Evolutionary conservation across 2,329 filamentous ascomycete genomes (phyloP), one percentile per base, ranked within the genome.

Genomic region (Cercospora citrullina): DNA sequence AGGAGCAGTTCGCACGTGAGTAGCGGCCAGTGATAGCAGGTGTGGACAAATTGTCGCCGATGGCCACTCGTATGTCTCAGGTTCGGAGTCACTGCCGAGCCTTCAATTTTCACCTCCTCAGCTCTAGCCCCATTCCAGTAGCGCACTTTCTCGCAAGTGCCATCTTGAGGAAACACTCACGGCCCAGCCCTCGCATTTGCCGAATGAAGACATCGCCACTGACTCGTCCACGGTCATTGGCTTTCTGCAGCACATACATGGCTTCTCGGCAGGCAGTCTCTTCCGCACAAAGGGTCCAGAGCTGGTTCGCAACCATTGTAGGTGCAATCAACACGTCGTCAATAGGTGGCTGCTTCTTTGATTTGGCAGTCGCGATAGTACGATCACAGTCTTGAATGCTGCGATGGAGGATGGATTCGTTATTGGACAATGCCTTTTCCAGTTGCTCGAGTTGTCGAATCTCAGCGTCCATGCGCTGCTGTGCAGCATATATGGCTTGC

Each of bases 251-350:
- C 70, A 93, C 89, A 76, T 95, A 96, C 70, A 98, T 88, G 2
- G 93, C 91, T 77, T 97, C 94, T 33, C 90, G 91, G 59, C 96
- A 86, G 2, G 91, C 93, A 72, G 90, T 86, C 81, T 97, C 94
- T 77, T 99, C 95, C 1, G 93, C 93, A 30, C 94, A 92, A 1
- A 96, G 84, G 59, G 90, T 89, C 80, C 98, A 99, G 23, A 99
- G 82, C 82, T 99, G 95, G 72, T 94, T 94, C 0, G 91, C 92
- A 4, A 97, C 95, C 1, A 97, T 90, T 0, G 93, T 97, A 0
- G 94, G 93, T 3, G 94, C 93, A n/a, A 97, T 92, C 2, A 99
- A 84, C 36, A 98, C 86, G 68, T 96, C 93, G 78, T 99, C 95
- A 60, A 98, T 90, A 59, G 90, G 87, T 0, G 94, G 93, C 1